A percentile compares a stretch with the other conserved stretches of the same genome.
These are phyloP conservation scores for Morella rubra DNA, from an alignment of 306 rosid genomes.

Conservation along the genomic window DNA sequence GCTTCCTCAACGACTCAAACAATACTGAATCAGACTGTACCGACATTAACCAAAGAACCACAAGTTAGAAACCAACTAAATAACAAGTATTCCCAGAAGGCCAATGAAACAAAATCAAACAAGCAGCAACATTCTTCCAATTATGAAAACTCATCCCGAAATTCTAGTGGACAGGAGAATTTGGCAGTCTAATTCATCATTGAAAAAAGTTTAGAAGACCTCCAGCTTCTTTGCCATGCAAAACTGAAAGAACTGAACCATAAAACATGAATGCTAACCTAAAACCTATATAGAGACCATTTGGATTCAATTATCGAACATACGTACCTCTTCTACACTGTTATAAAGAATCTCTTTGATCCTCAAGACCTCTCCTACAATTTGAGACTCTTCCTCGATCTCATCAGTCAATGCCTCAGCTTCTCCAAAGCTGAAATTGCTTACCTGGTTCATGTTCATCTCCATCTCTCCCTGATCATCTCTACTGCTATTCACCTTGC, in stretches of 20 bases:
- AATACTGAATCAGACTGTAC: constrained; percentile 73
- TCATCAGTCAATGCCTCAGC: constrained; percentile 94
- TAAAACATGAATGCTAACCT: background rate
- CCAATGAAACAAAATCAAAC: constrained; percentile 11
- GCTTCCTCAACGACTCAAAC: constrained; percentile 82
- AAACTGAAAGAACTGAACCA: background rate
- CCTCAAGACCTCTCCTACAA: constrained; percentile 68
- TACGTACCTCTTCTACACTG: constrained; percentile 51
- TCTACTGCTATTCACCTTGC: constrained; percentile 58
- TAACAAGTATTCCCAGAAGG: constrained; percentile 19
- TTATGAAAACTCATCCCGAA: constrained; percentile 6
- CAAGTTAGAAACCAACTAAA: constrained; percentile 27
- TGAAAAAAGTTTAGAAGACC: constrained; percentile 11
- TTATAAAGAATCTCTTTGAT: constrained; percentile 55
- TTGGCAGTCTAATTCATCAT: background rate
- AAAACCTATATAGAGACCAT: background rate
- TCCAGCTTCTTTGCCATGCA: constrained; percentile 26
- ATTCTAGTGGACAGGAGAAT: background rate
- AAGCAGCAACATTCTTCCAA: background rate
- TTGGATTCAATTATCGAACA: background rate
- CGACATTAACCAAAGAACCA: constrained; percentile 32
- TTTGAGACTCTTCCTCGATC: constrained; percentile 69
- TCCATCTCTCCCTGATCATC: constrained; percentile 55
- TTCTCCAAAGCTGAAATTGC: constrained; percentile 67
- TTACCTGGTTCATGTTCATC: constrained; percentile 41